phyloP scores from a whole-genome alignment of 208 protist species.

The Trypanosoma boissoni region DNA sequence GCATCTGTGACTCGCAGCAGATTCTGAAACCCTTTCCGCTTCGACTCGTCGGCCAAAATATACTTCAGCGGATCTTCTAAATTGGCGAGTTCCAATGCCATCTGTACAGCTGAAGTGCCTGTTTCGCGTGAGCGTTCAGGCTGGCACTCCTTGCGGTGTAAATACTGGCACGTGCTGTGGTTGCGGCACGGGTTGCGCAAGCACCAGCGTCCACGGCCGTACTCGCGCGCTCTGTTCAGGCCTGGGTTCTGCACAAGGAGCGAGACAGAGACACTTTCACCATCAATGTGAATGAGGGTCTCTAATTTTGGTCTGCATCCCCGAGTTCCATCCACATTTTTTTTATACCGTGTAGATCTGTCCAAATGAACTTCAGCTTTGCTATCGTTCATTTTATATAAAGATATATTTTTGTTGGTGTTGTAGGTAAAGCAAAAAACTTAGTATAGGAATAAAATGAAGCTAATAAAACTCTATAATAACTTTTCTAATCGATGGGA shows the following conservation, averaged over 20 bases:
- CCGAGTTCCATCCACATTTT: no score
- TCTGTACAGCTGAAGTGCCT: neutral
- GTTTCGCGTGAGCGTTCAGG: neutral
- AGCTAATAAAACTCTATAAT: no score
- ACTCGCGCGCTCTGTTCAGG: neutral
- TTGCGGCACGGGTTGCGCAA: neutral
- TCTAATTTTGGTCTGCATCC: no score
- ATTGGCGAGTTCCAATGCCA: neutral
- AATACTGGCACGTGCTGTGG: neutral
- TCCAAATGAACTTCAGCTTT: no score
- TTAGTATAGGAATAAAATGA: no score
- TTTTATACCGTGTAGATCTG: no score
- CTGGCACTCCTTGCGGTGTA: neutral
- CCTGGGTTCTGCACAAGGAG: slow-evolving; percentile 3
- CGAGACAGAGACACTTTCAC: neutral
- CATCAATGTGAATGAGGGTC: neutral
- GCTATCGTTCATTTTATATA: no score
- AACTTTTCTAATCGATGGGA: no score
- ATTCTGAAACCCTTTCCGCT: neutral
- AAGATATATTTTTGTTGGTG: no score
- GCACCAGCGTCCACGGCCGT: neutral
- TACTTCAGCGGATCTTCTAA: neutral
- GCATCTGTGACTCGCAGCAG: neutral
- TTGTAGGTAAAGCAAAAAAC: no score
- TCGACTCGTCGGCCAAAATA: neutral